Conservation (phyloP, 1,284 basidiomycete genomes). For the Sphaerobolus stellatus region DNA sequence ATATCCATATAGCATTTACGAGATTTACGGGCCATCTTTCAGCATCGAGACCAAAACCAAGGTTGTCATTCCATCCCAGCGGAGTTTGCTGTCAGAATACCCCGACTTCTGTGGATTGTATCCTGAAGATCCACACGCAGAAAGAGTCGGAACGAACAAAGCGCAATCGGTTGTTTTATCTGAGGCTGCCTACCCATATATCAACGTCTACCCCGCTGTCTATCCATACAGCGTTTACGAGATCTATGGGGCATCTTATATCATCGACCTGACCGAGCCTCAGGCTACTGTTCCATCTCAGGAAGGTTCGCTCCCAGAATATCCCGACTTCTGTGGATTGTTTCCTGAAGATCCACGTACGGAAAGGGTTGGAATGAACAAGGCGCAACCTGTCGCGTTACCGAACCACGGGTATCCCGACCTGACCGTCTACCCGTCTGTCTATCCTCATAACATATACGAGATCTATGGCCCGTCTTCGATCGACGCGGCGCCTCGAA, state of each 20-base stretch:
- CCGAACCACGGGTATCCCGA: slow-evolving; percentile 2
- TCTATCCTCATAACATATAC: slow-evolving; percentile 11
- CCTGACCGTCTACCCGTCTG: slow-evolving; percentile 15
- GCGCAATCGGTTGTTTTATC: slow-evolving; percentile 1
- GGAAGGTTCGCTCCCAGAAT: not conserved
- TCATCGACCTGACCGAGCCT: not conserved
- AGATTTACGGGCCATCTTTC: not conserved
- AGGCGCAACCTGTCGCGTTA: slow-evolving; percentile 3
- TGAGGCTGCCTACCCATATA: slow-evolving; percentile 7
- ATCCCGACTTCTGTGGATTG: slow-evolving; percentile 13
- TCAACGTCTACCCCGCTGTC: slow-evolving; percentile 19
- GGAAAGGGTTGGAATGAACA: not conserved
- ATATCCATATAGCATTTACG: too few species aligned
- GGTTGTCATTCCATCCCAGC: not conserved
- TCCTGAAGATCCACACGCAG: slow-evolving; percentile 1
- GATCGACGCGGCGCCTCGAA: too few species aligned
- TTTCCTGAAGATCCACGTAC: slow-evolving; percentile 1
- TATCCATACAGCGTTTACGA: not conserved
- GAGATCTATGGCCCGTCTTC: slow-evolving; percentile 8
- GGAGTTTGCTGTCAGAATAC: not conserved
- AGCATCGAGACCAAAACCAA: not conserved
- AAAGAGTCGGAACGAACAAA: not conserved
- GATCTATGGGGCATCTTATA: not conserved
- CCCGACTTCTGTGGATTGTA: too few species aligned
- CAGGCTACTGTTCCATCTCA: not conserved